phyloP scores from a whole-genome alignment of 2,329 filamentous ascomycete species.

The Huntiella abstrusa region DNA sequence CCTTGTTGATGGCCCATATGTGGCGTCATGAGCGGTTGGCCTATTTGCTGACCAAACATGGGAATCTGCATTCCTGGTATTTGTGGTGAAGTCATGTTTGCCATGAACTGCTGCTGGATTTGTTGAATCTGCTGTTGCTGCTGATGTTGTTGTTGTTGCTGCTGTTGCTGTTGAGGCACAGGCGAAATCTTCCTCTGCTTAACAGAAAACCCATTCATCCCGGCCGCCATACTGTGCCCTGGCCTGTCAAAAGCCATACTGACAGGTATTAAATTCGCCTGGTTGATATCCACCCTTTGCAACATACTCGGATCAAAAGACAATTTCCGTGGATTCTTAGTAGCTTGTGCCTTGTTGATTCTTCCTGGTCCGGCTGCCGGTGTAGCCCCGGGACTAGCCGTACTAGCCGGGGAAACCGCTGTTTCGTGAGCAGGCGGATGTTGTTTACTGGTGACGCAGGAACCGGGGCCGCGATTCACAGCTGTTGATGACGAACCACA shows the following conservation, averaged over 20 bases:
- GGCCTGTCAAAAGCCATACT: constrained; percentile 3
- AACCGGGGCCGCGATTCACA: not conserved
- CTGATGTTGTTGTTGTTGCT: constrained; percentile 10
- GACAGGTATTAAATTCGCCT: constrained; percentile 27
- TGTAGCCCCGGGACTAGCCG: constrained; percentile 10
- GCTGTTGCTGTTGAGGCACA: constrained; percentile 16
- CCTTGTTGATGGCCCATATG: constrained; percentile 9
- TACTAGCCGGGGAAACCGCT: too few species aligned
- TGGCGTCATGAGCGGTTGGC: not conserved
- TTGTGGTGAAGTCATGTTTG: not conserved
- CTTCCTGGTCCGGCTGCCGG: constrained; percentile 21
- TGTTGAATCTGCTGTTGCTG: constrained; percentile 13
- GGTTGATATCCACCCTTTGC: constrained; percentile 33
- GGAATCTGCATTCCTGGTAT: constrained; percentile 10
- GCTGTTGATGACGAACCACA: constrained; percentile 21
- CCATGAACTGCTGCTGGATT: constrained; percentile 1
- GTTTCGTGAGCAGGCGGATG: too few species aligned
- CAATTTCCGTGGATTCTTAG: constrained; percentile 22
- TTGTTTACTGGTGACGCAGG: not conserved
- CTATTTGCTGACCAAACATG: constrained; percentile 2
- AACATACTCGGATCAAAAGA: constrained; percentile 31
- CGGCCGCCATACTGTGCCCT: too few species aligned
- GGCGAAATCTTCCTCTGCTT: constrained; percentile 8
- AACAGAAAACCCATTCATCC: too few species aligned
- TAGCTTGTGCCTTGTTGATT: constrained; percentile 26